These are phyloP conservation scores for Eutrema yunnanense DNA, from an alignment of 345 rosid species.

Conservation along the genomic window DNA sequence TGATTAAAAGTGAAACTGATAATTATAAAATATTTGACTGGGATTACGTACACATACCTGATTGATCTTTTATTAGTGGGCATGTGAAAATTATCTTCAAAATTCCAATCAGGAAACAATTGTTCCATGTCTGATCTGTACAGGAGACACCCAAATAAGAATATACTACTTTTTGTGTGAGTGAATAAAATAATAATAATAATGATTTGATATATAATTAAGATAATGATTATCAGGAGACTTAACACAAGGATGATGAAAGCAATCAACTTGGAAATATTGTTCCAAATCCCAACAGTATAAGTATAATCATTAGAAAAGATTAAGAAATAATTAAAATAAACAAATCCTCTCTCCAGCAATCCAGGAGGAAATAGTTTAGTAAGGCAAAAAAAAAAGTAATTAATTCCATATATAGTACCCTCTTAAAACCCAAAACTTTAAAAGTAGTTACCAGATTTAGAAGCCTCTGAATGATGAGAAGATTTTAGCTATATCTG, in stretches of 20 bases:
- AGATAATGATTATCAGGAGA: background rate
- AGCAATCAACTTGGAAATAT: conserved; percentile 12
- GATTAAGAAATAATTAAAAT: background rate
- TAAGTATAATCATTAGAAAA: background rate
- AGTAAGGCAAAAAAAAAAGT: background rate
- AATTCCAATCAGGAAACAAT: conserved; percentile 53
- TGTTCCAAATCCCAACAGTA: conserved; percentile 19
- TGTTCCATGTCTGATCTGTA: conserved; percentile 51
- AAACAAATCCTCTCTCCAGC: conserved; percentile 15
- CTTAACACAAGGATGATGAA: conserved; percentile 12
- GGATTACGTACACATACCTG: conserved; percentile 30
- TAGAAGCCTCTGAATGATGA: conserved; percentile 14
- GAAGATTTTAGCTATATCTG: conserved; percentile 11
- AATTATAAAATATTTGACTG: background rate
- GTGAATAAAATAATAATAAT: background rate
- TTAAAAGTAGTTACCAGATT: conserved; percentile 28
- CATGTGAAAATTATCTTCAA: conserved; percentile 43
- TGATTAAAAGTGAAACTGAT: background rate
- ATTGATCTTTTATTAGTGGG: conserved; percentile 37
- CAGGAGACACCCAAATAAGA: background rate
- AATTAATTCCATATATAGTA: conserved; percentile 23
- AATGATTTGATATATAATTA: background rate
- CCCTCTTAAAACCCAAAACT: background rate
- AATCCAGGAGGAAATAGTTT: conserved; percentile 5
- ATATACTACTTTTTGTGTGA: conserved; percentile 4